Base-by-base conservation (phyloP, 257 asterid genomes). In the Solanum arcanum region DNA sequence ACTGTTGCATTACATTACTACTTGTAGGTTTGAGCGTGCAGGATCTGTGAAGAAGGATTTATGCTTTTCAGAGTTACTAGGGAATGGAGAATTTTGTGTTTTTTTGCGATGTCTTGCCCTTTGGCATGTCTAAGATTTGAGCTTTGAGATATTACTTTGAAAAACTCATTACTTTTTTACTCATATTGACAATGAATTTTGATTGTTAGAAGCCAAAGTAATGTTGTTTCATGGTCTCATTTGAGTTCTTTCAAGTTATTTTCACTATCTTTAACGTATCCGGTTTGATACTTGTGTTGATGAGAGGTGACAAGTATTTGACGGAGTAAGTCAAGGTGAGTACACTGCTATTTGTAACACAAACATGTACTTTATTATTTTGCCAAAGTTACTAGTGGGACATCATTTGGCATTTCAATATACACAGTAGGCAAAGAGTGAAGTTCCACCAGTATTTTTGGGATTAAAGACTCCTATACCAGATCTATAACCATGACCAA, bases 361-460 rank as follows among this genome's bases (percentile, higher is more conserved):
- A 8, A 20, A 1, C 66, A 20, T 59, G 2, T 59, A 7, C 12
- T 20, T 21, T 3, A 21, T 21, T 59, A 59, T 60, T 60, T 73
- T 33, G 47, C 80, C 80, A 73, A 73, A 8, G 80, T 5, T 23
- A 42, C 2, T 20, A 76, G 52, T 74, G 5, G 6, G 1, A 39
- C 52, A 23, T 74, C 5, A 13, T 0, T 74, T 75, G 82, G 56
- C 56, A 75, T 60, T 37, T 86, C 64, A 83, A 31, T 70, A 85
- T 18, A 74, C 72, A 44, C 94, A 92, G 60, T 93, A 94, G 59
- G 95, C 94, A 18, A 93, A 94, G 87, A 92, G 90, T 62, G 88
- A 91, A 14, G 91, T 88, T 85, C 97, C 94, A 3, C 88, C 87
- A 9, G 94, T 89, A 47, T 7, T 81, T 4, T 74, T 3, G 7